Conservation (phyloP, 192 early-diverging fungal species). For the Backusella morwellensis region DNA sequence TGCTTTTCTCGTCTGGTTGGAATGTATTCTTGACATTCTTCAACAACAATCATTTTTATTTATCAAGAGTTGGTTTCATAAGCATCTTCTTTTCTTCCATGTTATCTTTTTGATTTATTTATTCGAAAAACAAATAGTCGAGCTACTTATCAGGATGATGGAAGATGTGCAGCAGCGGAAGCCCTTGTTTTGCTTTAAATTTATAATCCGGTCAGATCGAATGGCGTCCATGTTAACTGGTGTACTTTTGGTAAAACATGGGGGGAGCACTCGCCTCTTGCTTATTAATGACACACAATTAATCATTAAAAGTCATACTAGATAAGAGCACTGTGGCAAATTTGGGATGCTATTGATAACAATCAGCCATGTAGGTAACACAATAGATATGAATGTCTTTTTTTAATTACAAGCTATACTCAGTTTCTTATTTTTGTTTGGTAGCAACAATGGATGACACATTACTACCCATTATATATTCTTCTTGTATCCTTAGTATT, state of each 20-base stretch:
- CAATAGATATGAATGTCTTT: not conserved
- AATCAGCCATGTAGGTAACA: not conserved
- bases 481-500: slow-evolving; percentile 8
- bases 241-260: not conserved
- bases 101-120: not conserved
- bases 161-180: not conserved
- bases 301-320: not conserved
- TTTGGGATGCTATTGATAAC: slow-evolving; percentile 9
- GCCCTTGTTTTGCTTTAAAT: not conserved
- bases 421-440: not conserved
- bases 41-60: not conserved
- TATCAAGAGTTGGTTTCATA: not conserved
- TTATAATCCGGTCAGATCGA: not conserved
- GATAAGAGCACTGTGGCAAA: slow-evolving; percentile 12
- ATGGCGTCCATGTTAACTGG: not conserved
- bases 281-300: not conserved
- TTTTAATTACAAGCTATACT: not conserved
- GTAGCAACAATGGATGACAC: not conserved
- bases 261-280: not conserved
- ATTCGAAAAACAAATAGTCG: not conserved
- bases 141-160: not conserved
- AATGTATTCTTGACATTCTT: not conserved
- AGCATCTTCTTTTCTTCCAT: not conserved
- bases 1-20: not conserved
- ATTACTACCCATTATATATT: not conserved